Conservation (phyloP, 345 rosid species). For the Clausena lansium region DNA sequence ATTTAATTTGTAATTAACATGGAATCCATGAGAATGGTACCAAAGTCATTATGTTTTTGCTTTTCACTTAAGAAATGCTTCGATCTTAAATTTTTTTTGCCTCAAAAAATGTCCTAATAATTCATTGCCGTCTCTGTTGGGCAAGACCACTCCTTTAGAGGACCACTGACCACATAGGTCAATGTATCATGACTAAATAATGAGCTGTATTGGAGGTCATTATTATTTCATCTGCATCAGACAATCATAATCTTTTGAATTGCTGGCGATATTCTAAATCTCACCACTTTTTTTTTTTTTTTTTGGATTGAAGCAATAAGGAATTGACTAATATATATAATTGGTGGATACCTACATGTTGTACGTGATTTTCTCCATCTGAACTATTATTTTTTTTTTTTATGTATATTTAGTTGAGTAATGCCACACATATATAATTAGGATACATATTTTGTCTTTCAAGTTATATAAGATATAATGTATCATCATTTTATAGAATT, state of each 20-base stretch:
- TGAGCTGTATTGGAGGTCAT: not conserved
- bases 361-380: no score
- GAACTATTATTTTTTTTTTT: no score
- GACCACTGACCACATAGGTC: not conserved
- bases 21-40: no score
- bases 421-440: no score
- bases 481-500: no score
- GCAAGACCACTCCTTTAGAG: not conserved
- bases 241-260: not conserved
- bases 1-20: no score
- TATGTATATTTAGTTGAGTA: no score
- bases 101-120: not conserved
- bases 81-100: not conserved
- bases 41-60: not conserved
- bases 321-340: not conserved
- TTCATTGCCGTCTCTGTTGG: not conserved
- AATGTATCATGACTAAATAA: not conserved
- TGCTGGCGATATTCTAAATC: not conserved
- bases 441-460: no score
- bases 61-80: not conserved
- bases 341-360: no score
- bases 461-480: no score
- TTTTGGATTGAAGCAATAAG: not conserved
- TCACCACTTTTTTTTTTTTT: not conserved
- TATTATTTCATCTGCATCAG: not conserved